These are phyloP conservation scores for Antrodiella citrinella DNA, from an alignment of 768 basidiomycete species.

Conservation along the genomic window DNA sequence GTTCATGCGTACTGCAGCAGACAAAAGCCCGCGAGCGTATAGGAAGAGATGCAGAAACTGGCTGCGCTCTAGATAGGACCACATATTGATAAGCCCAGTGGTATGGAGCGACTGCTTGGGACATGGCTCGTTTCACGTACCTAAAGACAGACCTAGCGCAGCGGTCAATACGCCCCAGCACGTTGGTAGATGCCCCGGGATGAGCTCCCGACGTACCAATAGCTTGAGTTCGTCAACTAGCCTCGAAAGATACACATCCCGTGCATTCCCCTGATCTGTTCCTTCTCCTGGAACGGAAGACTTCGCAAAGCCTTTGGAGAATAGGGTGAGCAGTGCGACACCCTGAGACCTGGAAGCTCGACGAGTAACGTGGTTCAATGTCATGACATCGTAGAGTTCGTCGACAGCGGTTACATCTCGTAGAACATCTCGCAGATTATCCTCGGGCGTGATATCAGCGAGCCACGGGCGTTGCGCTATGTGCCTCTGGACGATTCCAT, in stretches of 20 bases:
- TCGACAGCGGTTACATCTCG: constrained; percentile 51
- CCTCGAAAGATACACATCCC: background rate
- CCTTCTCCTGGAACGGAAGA: constrained; percentile 29
- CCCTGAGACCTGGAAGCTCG: constrained; percentile 90
- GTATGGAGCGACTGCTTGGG: background rate
- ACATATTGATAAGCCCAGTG: too few species aligned
- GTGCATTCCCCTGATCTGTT: constrained; percentile 14
- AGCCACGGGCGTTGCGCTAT: background rate
- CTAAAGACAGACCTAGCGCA: constrained; percentile 62
- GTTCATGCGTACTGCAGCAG: constrained; percentile 89
- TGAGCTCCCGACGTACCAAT: constrained; percentile 52
- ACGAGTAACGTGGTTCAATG: constrained; percentile 82
- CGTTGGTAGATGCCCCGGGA: constrained; percentile 76
- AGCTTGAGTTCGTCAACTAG: constrained; percentile 68
- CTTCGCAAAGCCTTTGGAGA: constrained; percentile 68
- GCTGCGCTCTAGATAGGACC: constrained; percentile 54
- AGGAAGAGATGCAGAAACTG: constrained; percentile 90
- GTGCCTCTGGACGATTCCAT: constrained; percentile 29
- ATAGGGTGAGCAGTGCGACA: constrained; percentile 84
- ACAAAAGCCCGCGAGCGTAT: constrained; percentile 82
- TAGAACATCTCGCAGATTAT: constrained; percentile 25
- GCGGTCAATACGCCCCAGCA: constrained; percentile 88
- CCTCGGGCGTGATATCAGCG: background rate
- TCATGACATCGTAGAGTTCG: constrained; percentile 73
- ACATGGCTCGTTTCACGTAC: constrained; percentile 34